A percentile compares a stretch with the other conserved stretches of the same genome.
Conservation (phyloP, 805 yeast species). For the Candida odintsovae region DNA sequence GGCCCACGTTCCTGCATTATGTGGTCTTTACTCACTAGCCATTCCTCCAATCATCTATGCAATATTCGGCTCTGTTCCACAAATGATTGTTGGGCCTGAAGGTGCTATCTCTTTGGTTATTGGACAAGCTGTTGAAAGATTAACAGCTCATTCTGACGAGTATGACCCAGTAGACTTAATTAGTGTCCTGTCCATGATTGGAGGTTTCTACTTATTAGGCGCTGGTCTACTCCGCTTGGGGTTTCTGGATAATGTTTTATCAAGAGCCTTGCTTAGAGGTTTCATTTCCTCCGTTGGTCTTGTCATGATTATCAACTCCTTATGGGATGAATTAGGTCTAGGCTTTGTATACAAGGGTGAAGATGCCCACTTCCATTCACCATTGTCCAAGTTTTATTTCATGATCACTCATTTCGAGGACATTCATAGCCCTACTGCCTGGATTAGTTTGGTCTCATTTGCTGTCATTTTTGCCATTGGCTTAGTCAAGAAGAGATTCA, state of each 20-base stretch:
- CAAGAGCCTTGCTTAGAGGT: constrained; percentile 73
- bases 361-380: constrained; percentile 57
- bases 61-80: constrained; percentile 79
- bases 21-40: constrained; percentile 73
- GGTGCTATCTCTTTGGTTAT: constrained; percentile 80
- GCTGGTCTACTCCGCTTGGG: constrained; percentile 84
- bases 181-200: constrained; percentile 62
- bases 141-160: constrained; percentile 35
- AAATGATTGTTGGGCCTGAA: constrained; percentile 88
- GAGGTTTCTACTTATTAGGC: constrained; percentile 67
- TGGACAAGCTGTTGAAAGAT: constrained; percentile 70
- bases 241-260: constrained; percentile 72
- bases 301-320: constrained; percentile 74
- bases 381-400: constrained; percentile 62
- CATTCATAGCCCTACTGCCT: constrained; percentile 53
- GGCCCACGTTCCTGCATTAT: constrained; percentile 76
- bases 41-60: constrained; percentile 76
- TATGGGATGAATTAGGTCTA: constrained; percentile 69
- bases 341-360: constrained; percentile 37
- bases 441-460: constrained; percentile 53
- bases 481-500: constrained; percentile 33
- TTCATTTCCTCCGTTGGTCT: constrained; percentile 83
- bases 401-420: constrained; percentile 42
- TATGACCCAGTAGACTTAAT: constrained; percentile 50
- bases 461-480: constrained; percentile 37